Percentiles rank a stretch among this genome's conserved stretches.
Evolutionary conservation across 495 filamentous ascomycete genomes (phyloP).

Genomic region (Podospora conica): DNA sequence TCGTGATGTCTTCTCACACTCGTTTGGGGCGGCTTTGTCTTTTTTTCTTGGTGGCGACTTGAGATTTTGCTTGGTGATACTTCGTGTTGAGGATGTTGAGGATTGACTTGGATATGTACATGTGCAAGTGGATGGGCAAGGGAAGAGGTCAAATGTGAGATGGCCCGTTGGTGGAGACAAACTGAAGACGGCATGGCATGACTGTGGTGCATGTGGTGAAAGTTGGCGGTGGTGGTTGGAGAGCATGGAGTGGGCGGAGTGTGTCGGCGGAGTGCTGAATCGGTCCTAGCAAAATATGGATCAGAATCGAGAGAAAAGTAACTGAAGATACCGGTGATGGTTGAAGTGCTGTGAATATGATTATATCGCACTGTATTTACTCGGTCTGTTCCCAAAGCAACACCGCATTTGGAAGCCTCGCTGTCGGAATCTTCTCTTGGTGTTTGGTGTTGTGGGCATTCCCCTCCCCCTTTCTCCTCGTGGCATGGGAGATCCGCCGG

Average conservation of each 20-base stretch:
- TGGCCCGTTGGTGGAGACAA: not conserved
- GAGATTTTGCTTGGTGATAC: conserved; percentile 1
- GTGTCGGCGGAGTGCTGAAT: not conserved
- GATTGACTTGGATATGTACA: not conserved
- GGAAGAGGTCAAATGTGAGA: not conserved
- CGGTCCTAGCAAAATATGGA: not conserved
- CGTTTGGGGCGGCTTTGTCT: not conserved
- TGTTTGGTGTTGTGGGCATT: too few species aligned
- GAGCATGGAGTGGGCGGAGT: not conserved
- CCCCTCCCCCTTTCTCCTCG: too few species aligned
- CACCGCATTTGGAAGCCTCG: too few species aligned
- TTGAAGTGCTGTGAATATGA: too few species aligned
- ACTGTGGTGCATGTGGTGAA: not conserved
- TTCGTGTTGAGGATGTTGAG: not conserved
- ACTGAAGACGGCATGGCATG: too few species aligned
- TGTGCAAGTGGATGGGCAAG: not conserved
- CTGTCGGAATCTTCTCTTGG: too few species aligned
- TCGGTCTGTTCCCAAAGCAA: too few species aligned
- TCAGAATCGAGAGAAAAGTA: not conserved
- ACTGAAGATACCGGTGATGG: too few species aligned
- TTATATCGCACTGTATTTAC: too few species aligned
- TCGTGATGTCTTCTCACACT: not conserved
- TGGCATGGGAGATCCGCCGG: too few species aligned
- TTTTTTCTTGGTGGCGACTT: not conserved
- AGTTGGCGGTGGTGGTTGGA: not conserved